phyloP scores from a whole-genome alignment of 2,329 filamentous ascomycete genomes.

The Didymosphaeria variabile region DNA sequence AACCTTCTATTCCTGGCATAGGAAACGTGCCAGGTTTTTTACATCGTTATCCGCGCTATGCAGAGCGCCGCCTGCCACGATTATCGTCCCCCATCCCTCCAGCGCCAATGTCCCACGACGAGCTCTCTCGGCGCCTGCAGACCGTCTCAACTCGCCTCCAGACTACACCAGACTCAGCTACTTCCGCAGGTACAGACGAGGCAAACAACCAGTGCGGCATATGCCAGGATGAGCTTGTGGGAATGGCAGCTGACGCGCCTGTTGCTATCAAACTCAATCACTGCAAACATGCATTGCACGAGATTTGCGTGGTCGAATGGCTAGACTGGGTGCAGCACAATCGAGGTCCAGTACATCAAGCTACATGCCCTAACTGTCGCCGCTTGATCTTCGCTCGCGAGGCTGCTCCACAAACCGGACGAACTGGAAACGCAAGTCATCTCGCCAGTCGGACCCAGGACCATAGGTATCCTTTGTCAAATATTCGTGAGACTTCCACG shows the following conservation, averaged over 20 bases:
- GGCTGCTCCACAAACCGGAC: too few species aligned
- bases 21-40: too few species aligned
- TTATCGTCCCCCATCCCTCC: too few species aligned
- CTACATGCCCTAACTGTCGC: neutral
- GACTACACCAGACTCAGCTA: neutral
- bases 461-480: too few species aligned
- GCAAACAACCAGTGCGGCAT: conserved; percentile 8
- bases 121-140: neutral
- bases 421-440: too few species aligned
- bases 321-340: neutral
- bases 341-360: neutral
- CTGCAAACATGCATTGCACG: conserved; percentile 5
- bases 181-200: neutral
- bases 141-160: neutral
- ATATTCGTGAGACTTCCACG: too few species aligned
- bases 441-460: too few species aligned
- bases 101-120: neutral
- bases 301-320: neutral
- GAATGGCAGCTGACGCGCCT: neutral
- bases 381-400: too few species aligned
- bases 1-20: too few species aligned
- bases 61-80: neutral
- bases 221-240: neutral
- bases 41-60: too few species aligned
- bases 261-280: neutral